A percentile compares a stretch with the other conserved stretches of the same genome.
Evolutionary conservation across 2,329 filamentous ascomycete genomes (phyloP).

Genomic region (Coniella vitis): DNA sequence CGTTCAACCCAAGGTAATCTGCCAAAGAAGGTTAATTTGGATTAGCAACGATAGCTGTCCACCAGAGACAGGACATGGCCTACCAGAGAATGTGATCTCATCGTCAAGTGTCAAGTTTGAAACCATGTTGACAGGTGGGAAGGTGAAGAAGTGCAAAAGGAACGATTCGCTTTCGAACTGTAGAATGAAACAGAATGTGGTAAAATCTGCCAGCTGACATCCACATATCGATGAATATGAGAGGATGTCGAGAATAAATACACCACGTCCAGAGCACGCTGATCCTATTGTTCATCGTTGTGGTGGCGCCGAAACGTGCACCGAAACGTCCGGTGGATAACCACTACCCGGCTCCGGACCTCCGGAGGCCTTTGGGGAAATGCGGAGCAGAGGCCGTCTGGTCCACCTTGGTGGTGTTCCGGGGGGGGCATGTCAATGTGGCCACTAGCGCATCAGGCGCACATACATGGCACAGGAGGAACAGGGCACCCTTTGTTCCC

Average conservation of each 20-base stretch:
- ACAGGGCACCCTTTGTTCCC: too few species aligned
- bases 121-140: constrained; percentile 4
- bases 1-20: constrained; percentile 23
- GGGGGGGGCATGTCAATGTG: background rate
- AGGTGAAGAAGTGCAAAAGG: background rate
- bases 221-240: too few species aligned
- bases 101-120: constrained; percentile 6
- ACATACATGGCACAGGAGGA: too few species aligned
- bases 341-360: background rate
- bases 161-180: too few species aligned
- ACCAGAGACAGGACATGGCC: background rate
- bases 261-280: too few species aligned
- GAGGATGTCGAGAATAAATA: too few species aligned
- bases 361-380: constrained; percentile 4
- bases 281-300: background rate
- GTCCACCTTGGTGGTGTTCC: background rate
- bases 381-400: background rate
- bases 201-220: too few species aligned
- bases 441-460: too few species aligned
- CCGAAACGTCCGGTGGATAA: background rate
- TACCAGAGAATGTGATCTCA: constrained; percentile 15
- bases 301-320: too few species aligned
- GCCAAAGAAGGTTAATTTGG: background rate
- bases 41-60: background rate
- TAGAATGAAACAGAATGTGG: too few species aligned